A percentile compares a stretch with the other conserved stretches of the same genome.
phyloP scores from a whole-genome alignment of 495 filamentous ascomycete species.

The Penicillium arizonense region DNA sequence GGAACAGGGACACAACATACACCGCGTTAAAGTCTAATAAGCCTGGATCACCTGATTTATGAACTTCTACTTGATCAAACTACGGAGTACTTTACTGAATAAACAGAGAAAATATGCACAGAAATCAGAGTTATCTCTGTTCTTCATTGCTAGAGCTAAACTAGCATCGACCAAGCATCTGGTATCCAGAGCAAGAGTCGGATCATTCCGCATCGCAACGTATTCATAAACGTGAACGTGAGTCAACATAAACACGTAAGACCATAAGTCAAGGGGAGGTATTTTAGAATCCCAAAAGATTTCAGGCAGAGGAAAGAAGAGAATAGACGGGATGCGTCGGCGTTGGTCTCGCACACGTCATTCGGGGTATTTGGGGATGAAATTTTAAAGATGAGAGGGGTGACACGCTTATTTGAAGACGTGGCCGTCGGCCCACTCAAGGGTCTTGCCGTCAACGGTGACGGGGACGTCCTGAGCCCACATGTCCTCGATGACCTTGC shows the following conservation, averaged over 20 bases:
- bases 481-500: slow-evolving; percentile 77
- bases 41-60: too few species aligned
- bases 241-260: slow-evolving; percentile 31
- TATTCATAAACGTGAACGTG: slow-evolving; percentile 32
- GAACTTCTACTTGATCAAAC: too few species aligned
- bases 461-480: slow-evolving; percentile 90
- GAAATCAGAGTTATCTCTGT: slow-evolving; percentile 10
- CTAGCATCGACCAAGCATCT: slow-evolving; percentile 16
- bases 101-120: not conserved
- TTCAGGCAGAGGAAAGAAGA: slow-evolving; percentile 11
- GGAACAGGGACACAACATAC: too few species aligned
- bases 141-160: slow-evolving; percentile 22
- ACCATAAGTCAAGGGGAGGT: slow-evolving; percentile 7
- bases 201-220: slow-evolving; percentile 31
- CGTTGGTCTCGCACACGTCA: slow-evolving; percentile 9
- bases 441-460: slow-evolving; percentile 76
- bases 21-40: too few species aligned
- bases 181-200: slow-evolving; percentile 7
- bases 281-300: slow-evolving; percentile 19
- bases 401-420: slow-evolving; percentile 87
- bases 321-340: slow-evolving; percentile 5
- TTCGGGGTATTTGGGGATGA: slow-evolving; percentile 23
- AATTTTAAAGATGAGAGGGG: slow-evolving; percentile 9
- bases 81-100: too few species aligned
- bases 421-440: slow-evolving; percentile 80